Conservation (phyloP, 164 flowering plant species). For the Protea cynaroides region DNA sequence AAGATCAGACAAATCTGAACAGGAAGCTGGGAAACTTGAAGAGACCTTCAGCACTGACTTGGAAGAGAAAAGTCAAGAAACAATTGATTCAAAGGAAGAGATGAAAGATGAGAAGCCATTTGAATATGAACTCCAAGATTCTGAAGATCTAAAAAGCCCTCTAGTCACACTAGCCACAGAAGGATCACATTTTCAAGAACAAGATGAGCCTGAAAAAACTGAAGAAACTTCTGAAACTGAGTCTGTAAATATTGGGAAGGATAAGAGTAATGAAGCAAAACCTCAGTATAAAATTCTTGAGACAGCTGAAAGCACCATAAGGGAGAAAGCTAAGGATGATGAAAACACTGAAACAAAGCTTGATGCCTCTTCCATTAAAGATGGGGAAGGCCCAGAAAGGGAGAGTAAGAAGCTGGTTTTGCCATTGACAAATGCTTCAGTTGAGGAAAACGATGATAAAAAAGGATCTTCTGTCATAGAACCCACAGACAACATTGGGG, state of each 20-base stretch:
- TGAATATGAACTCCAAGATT: too few species aligned
- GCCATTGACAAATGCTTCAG: neutral
- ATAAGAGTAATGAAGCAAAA: too few species aligned
- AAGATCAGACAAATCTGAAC: neutral
- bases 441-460: neutral
- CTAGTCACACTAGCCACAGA: too few species aligned
- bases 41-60: neutral
- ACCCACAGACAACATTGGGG: neutral
- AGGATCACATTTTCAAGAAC: too few species aligned
- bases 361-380: neutral
- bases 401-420: neutral
- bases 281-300: too few species aligned
- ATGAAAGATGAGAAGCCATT: neutral
- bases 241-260: too few species aligned
- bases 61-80: constrained; percentile 1
- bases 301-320: too few species aligned
- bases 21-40: neutral
- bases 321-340: too few species aligned
- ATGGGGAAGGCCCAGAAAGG: neutral
- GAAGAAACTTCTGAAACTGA: too few species aligned
- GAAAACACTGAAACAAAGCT: neutral
- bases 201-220: too few species aligned
- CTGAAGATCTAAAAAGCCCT: too few species aligned
- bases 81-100: neutral
- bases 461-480: neutral